Evolutionary conservation across 176 grass and related monocot genomes (phyloP).

Genomic region (Rhynchospora breviuscula): DNA sequence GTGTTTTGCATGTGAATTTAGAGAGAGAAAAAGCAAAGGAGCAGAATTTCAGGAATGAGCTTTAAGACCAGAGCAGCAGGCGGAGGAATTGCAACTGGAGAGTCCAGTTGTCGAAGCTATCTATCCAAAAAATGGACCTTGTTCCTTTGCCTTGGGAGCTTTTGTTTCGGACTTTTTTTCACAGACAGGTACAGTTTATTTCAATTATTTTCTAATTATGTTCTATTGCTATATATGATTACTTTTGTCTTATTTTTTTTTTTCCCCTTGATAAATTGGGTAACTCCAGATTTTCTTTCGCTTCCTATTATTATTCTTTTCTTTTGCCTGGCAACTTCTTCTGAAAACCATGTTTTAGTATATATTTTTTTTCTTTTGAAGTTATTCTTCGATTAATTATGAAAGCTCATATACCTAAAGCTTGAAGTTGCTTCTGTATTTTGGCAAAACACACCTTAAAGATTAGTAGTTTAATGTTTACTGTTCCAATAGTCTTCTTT

Average conservation of each 20-base stretch:
- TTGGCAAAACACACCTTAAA: background rate
- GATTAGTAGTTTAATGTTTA: background rate
- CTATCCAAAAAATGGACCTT: constrained; percentile 14
- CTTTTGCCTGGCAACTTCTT: background rate
- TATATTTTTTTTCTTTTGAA: background rate
- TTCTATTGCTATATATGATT: background rate
- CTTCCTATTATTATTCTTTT: background rate
- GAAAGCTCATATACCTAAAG: background rate
- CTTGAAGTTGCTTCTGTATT: background rate
- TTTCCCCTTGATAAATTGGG: background rate
- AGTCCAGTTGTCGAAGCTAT: constrained; percentile 4
- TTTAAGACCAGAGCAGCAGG: constrained; percentile 10
- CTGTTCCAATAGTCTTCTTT: background rate
- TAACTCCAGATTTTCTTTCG: background rate
- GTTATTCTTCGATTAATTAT: background rate
- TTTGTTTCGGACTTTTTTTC: constrained; percentile 83
- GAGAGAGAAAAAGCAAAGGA: background rate
- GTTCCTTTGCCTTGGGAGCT: constrained; percentile 35
- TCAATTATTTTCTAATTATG: background rate
- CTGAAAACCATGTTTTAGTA: background rate
- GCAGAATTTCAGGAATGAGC: constrained; percentile 15
- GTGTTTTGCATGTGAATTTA: background rate
- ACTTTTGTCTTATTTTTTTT: background rate
- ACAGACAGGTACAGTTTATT: constrained; percentile 53
- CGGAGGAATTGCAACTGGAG: constrained; percentile 13